phyloP scores from a whole-genome alignment of 345 rosid species.

The Gossypium mustelinum region DNA sequence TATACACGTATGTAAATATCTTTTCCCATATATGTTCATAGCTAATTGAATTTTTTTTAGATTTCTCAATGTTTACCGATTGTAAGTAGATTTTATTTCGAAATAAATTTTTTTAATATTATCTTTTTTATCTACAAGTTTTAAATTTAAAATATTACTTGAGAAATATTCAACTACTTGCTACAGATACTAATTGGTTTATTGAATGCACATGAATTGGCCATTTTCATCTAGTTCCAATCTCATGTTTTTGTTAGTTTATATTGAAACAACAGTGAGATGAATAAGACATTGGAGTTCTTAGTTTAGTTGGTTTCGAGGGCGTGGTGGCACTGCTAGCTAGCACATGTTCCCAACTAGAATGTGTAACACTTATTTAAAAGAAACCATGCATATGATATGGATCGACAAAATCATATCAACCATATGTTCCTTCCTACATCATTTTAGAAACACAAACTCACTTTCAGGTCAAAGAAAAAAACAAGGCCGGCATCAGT shows the following conservation, averaged over 20 bases:
- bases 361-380: background rate
- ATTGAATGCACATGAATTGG: background rate
- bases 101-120: no score
- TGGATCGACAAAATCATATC: slow-evolving; percentile 8
- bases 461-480: background rate
- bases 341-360: background rate
- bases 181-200: background rate
- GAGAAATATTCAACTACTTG: no score
- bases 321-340: slow-evolving; percentile 5
- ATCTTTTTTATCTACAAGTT: no score
- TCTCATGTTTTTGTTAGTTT: background rate
- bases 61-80: no score
- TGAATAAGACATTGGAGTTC: background rate
- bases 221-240: background rate
- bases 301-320: background rate
- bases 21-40: no score
- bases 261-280: no score
- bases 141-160: no score
- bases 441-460: background rate
- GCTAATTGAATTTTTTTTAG: no score
- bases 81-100: no score
- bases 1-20: no score
- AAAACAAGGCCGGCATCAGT: background rate
- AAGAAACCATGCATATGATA: slow-evolving; percentile 8
- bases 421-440: background rate